Percentiles rank a stretch among this genome's conserved stretches.
Conservation (phyloP, 1,284 basidiomycete genomes). For the Puccinia novopanici region DNA sequence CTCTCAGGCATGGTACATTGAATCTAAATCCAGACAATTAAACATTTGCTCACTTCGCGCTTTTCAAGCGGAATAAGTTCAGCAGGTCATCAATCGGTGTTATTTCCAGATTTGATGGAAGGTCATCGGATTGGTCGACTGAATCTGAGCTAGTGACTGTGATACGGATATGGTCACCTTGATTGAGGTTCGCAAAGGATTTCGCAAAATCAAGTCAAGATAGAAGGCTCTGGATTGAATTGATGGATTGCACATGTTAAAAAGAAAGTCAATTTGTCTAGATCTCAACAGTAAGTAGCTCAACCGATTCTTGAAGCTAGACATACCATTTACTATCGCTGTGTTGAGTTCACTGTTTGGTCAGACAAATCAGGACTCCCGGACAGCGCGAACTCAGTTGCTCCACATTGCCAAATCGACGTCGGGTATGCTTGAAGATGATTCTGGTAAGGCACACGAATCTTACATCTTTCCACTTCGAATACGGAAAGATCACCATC, state of each 20-base stretch:
- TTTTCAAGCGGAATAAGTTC: slow-evolving; percentile 32
- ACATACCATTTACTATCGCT: slow-evolving; percentile 34
- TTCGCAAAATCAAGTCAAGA: slow-evolving; percentile 66
- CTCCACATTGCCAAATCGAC: neutral
- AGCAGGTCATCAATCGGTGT: neutral
- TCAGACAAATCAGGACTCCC: neutral
- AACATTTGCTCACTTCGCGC: slow-evolving; percentile 14
- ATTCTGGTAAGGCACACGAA: slow-evolving; percentile 30
- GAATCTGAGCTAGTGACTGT: neutral
- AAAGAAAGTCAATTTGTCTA: neutral
- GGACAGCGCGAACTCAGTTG: slow-evolving; percentile 3
- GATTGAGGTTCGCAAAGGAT: slow-evolving; percentile 28
- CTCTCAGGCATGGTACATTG: too few species aligned
- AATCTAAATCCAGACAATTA: too few species aligned
- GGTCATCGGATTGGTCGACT: neutral
- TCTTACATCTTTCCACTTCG: slow-evolving; percentile 24
- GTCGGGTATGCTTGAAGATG: slow-evolving; percentile 4
- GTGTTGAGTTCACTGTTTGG: neutral
- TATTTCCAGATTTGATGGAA: neutral
- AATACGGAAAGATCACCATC: slow-evolving; percentile 12
- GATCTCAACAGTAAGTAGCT: neutral
- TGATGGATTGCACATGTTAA: neutral
- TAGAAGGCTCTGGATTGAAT: slow-evolving; percentile 57
- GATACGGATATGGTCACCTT: slow-evolving; percentile 34
- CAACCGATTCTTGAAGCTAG: neutral